phyloP scores from a whole-genome alignment of 352 stramenopile species.

The Phytopythium cucurbitacearum region DNA sequence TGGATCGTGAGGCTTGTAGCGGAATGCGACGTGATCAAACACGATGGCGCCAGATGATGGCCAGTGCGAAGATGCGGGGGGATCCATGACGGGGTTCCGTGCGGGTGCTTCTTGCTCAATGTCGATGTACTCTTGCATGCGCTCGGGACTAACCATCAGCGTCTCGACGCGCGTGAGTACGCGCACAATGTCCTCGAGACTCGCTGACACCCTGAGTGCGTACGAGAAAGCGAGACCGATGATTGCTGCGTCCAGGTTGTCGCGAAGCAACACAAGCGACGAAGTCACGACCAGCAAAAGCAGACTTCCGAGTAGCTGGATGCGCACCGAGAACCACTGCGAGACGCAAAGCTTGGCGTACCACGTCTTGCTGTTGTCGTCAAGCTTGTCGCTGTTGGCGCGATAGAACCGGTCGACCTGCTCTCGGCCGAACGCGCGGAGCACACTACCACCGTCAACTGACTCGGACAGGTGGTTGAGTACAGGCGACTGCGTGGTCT shows the following conservation, averaged over 20 bases:
- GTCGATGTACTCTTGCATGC: conserved; percentile 87
- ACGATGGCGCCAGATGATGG: conserved; percentile 62
- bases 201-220: conserved; percentile 81
- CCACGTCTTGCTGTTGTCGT: conserved; percentile 39
- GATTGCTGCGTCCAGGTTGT: conserved; percentile 41
- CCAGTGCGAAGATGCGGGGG: conserved; percentile 56
- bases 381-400: conserved; percentile 27
- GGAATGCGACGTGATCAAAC: conserved; percentile 83
- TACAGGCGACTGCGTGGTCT: conserved; percentile 41
- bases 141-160: conserved; percentile 89
- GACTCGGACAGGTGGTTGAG: conserved; percentile 49
- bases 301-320: conserved; percentile 78
- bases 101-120: conserved; percentile 32
- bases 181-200: conserved; percentile 79
- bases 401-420: conserved; percentile 35
- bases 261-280: conserved; percentile 43
- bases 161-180: conserved; percentile 38
- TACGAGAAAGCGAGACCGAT: conserved; percentile 89
- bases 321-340: conserved; percentile 45
- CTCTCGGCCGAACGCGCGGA: conserved; percentile 50
- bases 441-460: conserved; percentile 37
- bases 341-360: conserved; percentile 33
- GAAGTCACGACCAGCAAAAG: conserved; percentile 73
- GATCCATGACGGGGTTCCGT: conserved; percentile 32
- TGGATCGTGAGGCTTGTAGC: conserved; percentile 78